phyloP scores from a whole-genome alignment of 169 alveolate species.

The Eimeria maxima region DNA sequence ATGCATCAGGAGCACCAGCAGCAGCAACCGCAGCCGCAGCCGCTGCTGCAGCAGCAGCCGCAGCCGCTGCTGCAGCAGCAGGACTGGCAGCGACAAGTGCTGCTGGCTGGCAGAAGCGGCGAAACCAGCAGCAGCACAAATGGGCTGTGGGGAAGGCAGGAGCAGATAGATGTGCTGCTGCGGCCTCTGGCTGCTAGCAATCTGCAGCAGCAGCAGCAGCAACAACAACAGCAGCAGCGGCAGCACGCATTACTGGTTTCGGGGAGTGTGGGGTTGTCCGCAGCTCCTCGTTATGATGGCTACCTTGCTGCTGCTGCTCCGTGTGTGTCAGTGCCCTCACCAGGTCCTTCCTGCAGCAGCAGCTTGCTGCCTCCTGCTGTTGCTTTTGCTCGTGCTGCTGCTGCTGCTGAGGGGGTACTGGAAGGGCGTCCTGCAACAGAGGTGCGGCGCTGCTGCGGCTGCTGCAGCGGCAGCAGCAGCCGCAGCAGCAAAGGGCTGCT shows the following conservation, averaged over 20 bases:
- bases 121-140: conserved; percentile 36
- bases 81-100: background rate
- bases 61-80: background rate
- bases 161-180: background rate
- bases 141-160: background rate
- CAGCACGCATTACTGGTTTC: conserved; percentile 1
- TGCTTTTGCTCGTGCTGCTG: conserved; percentile 16
- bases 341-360: conserved; percentile 37
- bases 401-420: conserved; percentile 58
- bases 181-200: background rate
- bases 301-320: background rate
- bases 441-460: conserved; percentile 47
- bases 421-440: background rate
- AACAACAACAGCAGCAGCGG: background rate
- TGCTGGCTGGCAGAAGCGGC: background rate
- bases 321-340: background rate
- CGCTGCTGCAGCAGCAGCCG: background rate
- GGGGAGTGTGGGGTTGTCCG: background rate
- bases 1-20: conserved; percentile 31
- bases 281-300: background rate
- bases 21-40: background rate
- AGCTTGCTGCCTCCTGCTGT: conserved; percentile 24
- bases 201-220: conserved; percentile 58
- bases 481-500: conserved; percentile 6
- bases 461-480: conserved; percentile 64